Base-by-base conservation (phyloP, 371 early-diverging fungal species). In the Rhizopus sp. region DNA sequence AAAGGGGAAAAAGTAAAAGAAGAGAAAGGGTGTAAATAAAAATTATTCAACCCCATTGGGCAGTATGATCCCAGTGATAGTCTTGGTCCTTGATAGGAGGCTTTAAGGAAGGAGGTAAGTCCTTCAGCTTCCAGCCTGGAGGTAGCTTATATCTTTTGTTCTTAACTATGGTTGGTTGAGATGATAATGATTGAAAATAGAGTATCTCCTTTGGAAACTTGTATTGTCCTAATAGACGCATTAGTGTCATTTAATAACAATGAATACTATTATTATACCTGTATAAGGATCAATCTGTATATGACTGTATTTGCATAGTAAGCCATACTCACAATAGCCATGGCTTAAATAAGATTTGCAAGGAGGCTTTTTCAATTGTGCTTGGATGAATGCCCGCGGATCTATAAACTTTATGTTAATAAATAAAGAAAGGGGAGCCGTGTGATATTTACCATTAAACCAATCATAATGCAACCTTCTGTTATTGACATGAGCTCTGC, bases 391-490 rank as follows among this genome's bases (percentile, higher is more conserved):
- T 10, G 41, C 66, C 1, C 53, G 38, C 15, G 72, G 73, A 34
- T 77, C 73, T 76, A 39, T 23, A 23, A 23, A 23, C 9, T 47
- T 17, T 8, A 9, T 38, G 23, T 23, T 39, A 2, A 12, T 45
- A 58, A 40, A 10, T 10, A 7, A 10, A 42, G n/a, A 42, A 10
- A 42, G 1, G n/a, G 13, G 7, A 7, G 2, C 4, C 4, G 7
- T 29, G 4, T 31, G n/a, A 30, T 7, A 9, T 13, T 51, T 59
- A 78, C 78, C 75, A 69, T 69, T 67, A 56, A 63, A 73, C 73
- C 72, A 69, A 46, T 75, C 76, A 41, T 78, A 78, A 60, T 78
- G 73, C 3, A 62, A 13, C 48, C 66, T 70, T 12, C 62, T 54
- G 56, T 78, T 71, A 7, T 63, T 57, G 17, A 69, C 54, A 64